A percentile compares a stretch with the other conserved stretches of the same genome.
Conservation (phyloP, 768 basidiomycete genomes). For the Serendipita sp. region DNA sequence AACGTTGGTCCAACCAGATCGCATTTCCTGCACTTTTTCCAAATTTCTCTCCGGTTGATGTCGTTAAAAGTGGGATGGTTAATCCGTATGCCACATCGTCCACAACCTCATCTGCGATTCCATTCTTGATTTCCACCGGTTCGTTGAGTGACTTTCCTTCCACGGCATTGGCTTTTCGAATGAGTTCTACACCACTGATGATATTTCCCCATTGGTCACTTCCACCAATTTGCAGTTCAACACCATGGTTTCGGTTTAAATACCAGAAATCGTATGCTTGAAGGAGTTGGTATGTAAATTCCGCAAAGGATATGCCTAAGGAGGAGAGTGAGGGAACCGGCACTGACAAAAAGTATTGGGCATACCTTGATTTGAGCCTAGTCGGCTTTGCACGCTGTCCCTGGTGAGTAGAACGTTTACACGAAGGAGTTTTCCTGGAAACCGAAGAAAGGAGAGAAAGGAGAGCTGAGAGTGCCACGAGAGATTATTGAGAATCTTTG, state of each 20-base stretch:
- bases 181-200: slow-evolving; percentile 80
- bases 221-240: slow-evolving; percentile 83
- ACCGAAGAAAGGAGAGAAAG: slow-evolving; percentile 71
- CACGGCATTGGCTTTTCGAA: slow-evolving; percentile 34
- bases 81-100: slow-evolving; percentile 47
- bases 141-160: slow-evolving; percentile 5
- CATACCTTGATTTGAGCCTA: not conserved
- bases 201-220: slow-evolving; percentile 99
- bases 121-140: not conserved
- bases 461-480: slow-evolving; percentile 63
- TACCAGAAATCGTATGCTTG: slow-evolving; percentile 92
- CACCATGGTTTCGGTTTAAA: slow-evolving; percentile 46
- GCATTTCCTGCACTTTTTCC: slow-evolving; percentile 96
- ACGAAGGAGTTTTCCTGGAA: slow-evolving; percentile 60
- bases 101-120: not conserved
- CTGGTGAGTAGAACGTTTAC: slow-evolving; percentile 81
- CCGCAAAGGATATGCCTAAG: slow-evolving; percentile 92
- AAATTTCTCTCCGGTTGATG: slow-evolving; percentile 81
- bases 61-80: slow-evolving; percentile 88
- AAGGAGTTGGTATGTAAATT: slow-evolving; percentile 92
- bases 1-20: slow-evolving; percentile 62
- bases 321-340: slow-evolving; percentile 46
- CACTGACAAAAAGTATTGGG: slow-evolving; percentile 48
- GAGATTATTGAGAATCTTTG: slow-evolving; percentile 46
- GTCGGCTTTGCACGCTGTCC: slow-evolving; percentile 35